phyloP scores from a whole-genome alignment of 1,139 yeast species.

The Kodamaea plutei region DNA sequence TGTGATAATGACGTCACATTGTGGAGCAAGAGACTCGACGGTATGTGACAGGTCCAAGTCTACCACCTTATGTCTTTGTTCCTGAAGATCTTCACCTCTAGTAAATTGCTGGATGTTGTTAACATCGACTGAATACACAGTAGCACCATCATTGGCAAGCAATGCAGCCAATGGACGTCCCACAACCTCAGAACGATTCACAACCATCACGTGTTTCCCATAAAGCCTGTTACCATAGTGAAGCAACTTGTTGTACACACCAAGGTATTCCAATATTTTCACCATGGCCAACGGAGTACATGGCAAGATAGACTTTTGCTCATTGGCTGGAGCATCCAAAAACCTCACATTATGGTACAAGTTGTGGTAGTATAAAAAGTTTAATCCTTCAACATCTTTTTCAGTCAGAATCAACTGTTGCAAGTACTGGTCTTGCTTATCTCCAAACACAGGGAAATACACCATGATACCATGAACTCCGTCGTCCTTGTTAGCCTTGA shows the following conservation, averaged over 20 bases:
- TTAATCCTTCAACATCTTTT: conserved; percentile 94
- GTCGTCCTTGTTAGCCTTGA: conserved; percentile 76
- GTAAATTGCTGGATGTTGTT: conserved; percentile 87
- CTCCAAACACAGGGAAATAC: conserved; percentile 97
- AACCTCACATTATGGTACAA: conserved; percentile 89
- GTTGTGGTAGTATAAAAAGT: conserved; percentile 86
- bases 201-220: conserved; percentile 86
- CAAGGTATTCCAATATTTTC: conserved; percentile 84
- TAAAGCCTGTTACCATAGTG: conserved; percentile 88
- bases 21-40: conserved; percentile 61
- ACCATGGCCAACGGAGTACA: conserved; percentile 96
- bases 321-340: conserved; percentile 61
- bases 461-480: conserved; percentile 90
- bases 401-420: conserved; percentile 86
- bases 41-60: conserved; percentile 52
- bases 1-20: conserved; percentile 88
- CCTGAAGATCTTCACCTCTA: conserved; percentile 85
- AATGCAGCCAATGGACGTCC: conserved; percentile 96
- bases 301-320: conserved; percentile 83
- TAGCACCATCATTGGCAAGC: conserved; percentile 95
- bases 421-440: conserved; percentile 88
- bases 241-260: conserved; percentile 75
- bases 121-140: conserved; percentile 86
- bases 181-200: conserved; percentile 92
- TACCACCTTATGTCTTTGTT: conserved; percentile 77